Conservation (phyloP, 208 protist genomes). For the Crithidia thermophila region DNA sequence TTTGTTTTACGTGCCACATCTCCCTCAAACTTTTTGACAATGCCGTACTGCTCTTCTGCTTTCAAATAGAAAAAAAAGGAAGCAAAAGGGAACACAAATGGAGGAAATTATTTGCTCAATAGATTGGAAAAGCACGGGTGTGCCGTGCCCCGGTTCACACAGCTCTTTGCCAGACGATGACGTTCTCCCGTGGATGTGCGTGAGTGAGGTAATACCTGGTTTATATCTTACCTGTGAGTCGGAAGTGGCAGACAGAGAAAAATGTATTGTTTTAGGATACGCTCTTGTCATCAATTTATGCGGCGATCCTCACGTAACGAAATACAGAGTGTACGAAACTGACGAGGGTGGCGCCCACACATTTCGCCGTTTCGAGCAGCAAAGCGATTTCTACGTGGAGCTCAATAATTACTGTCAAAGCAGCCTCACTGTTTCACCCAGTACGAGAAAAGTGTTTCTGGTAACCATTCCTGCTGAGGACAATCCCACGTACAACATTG, state of each 20-base stretch:
- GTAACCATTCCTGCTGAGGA: slow-evolving; percentile 71
- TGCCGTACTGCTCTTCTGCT: too few relatives aligned
- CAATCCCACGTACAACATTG: slow-evolving; percentile 72
- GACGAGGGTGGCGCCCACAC: background rate
- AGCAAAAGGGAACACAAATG: background rate
- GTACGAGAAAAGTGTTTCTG: slow-evolving; percentile 63
- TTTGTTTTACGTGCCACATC: too few relatives aligned
- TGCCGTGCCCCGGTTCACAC: slow-evolving; percentile 38
- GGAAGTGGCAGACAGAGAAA: slow-evolving; percentile 39
- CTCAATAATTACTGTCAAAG: slow-evolving; percentile 47
- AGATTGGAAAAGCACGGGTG: slow-evolving; percentile 32
- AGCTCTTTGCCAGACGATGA: slow-evolving; percentile 31
- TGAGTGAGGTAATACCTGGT: slow-evolving; percentile 81
- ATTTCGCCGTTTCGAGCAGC: slow-evolving; percentile 39
- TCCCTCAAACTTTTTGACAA: too few relatives aligned
- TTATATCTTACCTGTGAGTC: slow-evolving; percentile 78
- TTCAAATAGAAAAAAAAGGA: background rate
- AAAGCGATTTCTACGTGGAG: slow-evolving; percentile 49
- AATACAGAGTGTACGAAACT: slow-evolving; percentile 64
- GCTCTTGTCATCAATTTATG: slow-evolving; percentile 77
- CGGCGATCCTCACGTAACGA: slow-evolving; percentile 40
- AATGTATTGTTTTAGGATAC: slow-evolving; percentile 36
- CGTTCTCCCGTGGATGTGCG: slow-evolving; percentile 51
- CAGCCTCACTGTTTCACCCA: slow-evolving; percentile 14
- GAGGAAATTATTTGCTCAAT: slow-evolving; percentile 27